Evolutionary conservation across 495 filamentous ascomycete species (phyloP), one percentile per base, ranked within the genome.

Genomic region (Xylaria grammica): DNA sequence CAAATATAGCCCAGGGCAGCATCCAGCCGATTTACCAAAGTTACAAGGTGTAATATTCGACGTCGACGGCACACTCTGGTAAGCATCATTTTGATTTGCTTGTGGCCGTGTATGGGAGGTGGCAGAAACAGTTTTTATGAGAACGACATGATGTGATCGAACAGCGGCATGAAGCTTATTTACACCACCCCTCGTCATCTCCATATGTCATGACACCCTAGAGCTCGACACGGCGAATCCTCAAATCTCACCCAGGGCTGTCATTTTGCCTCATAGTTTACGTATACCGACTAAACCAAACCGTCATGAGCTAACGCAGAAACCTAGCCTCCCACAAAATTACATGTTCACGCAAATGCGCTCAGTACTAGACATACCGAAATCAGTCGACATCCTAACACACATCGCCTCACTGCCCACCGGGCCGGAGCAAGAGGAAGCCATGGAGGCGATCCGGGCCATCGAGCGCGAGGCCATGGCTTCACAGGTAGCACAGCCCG

Each of bases 271-370:
- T 13, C 4, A 24, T 24, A 7, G 1, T 34, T 13, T 11, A 5
- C n/a, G 6, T 20, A 22, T 15, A 45, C n/a, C 42, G 4, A 5
- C n/a, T 48, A 17, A 27, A 13, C 9, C 15, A 22, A 42, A 52
- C 29, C 17, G 20, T 32, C 7, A 20, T 22, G 22, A 42, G 42
- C 66, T 72, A 67, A 68, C 61, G 32, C 20, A 27, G 9, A 17
- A 6, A 29, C 19, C 46, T 65, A 94, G 94, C 73, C 80, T 91
- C 49, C 95, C 94, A 0, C 95, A 97, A 80, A 93, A 89, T 68
- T 92, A 96, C 83, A 97, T 99, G 95, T 97, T 97, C 83, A 66
- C 72, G 1, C 80, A 91, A 66, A 97, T 97, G 92, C 89, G 93
- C 81, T 77, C 78, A 24, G 81, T 73, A 27, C 74, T 84, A n/a